Conservation (phyloP, 371 early-diverging fungal genomes). For the Entomophthora muscae region DNA sequence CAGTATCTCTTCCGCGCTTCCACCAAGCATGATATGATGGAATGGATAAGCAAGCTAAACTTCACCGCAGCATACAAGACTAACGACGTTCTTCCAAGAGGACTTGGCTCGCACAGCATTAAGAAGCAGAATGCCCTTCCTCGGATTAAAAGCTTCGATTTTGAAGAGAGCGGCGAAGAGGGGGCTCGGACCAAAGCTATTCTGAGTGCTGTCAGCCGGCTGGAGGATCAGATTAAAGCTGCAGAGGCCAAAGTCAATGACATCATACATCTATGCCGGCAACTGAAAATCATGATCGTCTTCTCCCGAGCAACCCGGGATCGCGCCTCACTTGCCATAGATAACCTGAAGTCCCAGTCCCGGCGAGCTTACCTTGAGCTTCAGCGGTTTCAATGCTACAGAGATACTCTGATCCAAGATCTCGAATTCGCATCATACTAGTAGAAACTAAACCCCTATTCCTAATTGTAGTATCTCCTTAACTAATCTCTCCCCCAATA, state of each 20-base stretch:
- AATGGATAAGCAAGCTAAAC: conserved; percentile 68
- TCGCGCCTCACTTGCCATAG: conserved; percentile 31
- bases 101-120: not conserved
- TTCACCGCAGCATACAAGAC: conserved; percentile 59
- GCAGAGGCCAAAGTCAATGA: conserved; percentile 18
- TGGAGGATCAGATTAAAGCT: conserved; percentile 9
- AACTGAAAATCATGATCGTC: conserved; percentile 43
- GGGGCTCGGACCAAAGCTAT: not conserved
- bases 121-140: not conserved
- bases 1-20: conserved; percentile 48
- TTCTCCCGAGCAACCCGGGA: conserved; percentile 39
- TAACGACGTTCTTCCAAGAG: conserved; percentile 29
- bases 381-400: conserved; percentile 45
- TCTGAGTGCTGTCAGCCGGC: conserved; percentile 6
- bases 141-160: conserved; percentile 9
- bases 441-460: too few relatives aligned
- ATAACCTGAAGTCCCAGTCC: conserved; percentile 28
- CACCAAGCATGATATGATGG: conserved; percentile 44
- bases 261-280: conserved; percentile 35
- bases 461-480: too few relatives aligned
- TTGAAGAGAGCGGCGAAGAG: conserved; percentile 2
- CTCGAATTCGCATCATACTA: not conserved
- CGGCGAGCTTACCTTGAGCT: conserved; percentile 30
- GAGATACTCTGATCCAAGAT: conserved; percentile 34
- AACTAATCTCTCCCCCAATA: too few relatives aligned